A percentile compares a stretch with the other conserved stretches of the same genome.
These are phyloP conservation scores for Wickerhamiella parazyma DNA, from an alignment of 805 yeast genomes.

Conservation along the genomic window DNA sequence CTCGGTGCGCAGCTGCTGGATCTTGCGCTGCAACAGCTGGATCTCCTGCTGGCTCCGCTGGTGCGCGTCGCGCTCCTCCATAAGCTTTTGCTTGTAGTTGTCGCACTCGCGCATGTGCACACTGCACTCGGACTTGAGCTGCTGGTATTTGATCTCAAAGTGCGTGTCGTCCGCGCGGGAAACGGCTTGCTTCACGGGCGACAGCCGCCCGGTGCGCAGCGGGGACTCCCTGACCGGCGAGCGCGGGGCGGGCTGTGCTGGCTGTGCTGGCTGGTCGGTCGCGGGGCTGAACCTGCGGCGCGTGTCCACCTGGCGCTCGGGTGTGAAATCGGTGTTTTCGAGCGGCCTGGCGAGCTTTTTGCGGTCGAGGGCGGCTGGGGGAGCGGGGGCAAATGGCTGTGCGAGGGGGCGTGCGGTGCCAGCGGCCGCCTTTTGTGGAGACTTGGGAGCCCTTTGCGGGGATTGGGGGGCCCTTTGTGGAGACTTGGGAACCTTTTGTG, in stretches of 20 bases:
- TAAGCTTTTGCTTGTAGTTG: background rate
- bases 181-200: background rate
- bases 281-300: conserved; percentile 20
- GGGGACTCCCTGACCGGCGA: background rate
- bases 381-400: too few relatives aligned
- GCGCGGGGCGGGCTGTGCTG: background rate
- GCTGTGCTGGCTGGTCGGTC: background rate
- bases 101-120: conserved; percentile 1
- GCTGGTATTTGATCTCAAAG: background rate
- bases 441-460: too few relatives aligned
- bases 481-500: background rate
- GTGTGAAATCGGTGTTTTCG: conserved; percentile 18
- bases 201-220: background rate
- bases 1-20: too few relatives aligned
- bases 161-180: background rate
- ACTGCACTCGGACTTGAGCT: background rate
- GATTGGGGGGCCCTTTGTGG: too few relatives aligned
- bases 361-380: background rate
- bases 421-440: too few relatives aligned
- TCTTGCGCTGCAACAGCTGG: too few relatives aligned
- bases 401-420: too few relatives aligned
- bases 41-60: conserved; percentile 5
- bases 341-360: conserved; percentile 2
- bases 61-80: conserved; percentile 4
- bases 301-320: conserved; percentile 13